These are phyloP conservation scores for Boletus sensibilis DNA, from an alignment of 768 basidiomycete genomes.

Conservation along the genomic window DNA sequence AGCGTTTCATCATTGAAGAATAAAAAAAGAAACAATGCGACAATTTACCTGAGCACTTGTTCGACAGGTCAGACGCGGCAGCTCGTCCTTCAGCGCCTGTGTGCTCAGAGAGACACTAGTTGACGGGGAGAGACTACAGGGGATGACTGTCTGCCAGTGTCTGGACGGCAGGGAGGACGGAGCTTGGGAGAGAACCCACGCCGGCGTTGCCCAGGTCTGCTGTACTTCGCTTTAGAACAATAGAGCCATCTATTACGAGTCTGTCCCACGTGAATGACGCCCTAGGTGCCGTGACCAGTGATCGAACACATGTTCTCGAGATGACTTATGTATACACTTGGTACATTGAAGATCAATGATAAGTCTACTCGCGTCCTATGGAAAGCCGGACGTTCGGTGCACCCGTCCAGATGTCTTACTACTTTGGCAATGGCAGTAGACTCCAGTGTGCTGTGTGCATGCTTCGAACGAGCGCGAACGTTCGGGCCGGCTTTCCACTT, in stretches of 20 bases:
- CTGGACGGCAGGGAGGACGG: not conserved
- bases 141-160: too few relatives aligned
- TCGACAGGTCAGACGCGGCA: not conserved
- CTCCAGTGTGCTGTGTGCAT: too few relatives aligned
- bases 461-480: too few relatives aligned
- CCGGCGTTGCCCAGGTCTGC: not conserved
- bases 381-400: too few relatives aligned
- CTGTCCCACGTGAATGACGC: slow-evolving; percentile 17
- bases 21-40: not conserved
- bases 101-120: not conserved
- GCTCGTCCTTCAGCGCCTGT: not conserved
- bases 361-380: not conserved
- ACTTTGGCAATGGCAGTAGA: too few relatives aligned
- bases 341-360: not conserved
- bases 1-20: not conserved
- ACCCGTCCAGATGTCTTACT: too few relatives aligned
- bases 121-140: not conserved
- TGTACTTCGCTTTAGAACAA: slow-evolving; percentile 11
- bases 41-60: not conserved
- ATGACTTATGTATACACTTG: not conserved
- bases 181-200: not conserved
- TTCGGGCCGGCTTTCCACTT: too few relatives aligned
- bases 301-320: not conserved
- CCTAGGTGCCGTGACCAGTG: not conserved
- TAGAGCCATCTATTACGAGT: not conserved